Base-by-base conservation (phyloP, 2,329 filamentous ascomycete species). In the Cryphonectria carpinicola region DNA sequence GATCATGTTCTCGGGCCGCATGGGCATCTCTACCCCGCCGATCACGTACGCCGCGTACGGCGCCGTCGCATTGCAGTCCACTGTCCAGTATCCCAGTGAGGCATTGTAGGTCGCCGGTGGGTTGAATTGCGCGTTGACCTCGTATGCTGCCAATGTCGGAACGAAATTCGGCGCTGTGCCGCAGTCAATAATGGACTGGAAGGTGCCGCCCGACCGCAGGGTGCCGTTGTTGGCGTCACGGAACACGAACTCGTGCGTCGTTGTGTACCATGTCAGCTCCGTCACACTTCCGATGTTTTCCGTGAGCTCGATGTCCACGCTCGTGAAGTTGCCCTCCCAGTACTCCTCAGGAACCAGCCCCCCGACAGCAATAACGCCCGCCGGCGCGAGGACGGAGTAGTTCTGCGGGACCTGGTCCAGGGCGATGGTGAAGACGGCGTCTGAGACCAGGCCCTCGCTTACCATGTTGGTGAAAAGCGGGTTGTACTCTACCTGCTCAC, bases 111-210 rank as follows among this genome's bases (percentile, higher is more conserved):
- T 78, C 28, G 83, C 85, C 1, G 79, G 80, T 1, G 86, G 86
- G 60, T 82, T 75, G 72, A 87, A 88, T 0, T 82, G 76, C 3
- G 74, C 75, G 67, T 85, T 84, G 70, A 87, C 83, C 19, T 79
- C 76, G 56, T 85, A 81, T 3, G 85, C 84, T 11, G 86, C 74
- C 22, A 79, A 83, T 17, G 83, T 82, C 11, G 86, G 85, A 1
- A 87, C 76, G 72, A 86, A 85, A 72, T 83, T 84, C 74, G 86
- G 80, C 0, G 85, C 85, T 1, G 86, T 87, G 43, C 84, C 85
- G 25, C 83, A 86, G 76, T 88, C 86, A 66, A 87, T 78, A 68
- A 87, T 84, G 74, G 83, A 85, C 8, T 84, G 84, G 70, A 82
- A 84, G 73, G 82, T 84, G 52, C 72, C 73, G 39, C 67, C 70